Conservation (phyloP, 345 rosid genomes). For the Citrus maxima region DNA sequence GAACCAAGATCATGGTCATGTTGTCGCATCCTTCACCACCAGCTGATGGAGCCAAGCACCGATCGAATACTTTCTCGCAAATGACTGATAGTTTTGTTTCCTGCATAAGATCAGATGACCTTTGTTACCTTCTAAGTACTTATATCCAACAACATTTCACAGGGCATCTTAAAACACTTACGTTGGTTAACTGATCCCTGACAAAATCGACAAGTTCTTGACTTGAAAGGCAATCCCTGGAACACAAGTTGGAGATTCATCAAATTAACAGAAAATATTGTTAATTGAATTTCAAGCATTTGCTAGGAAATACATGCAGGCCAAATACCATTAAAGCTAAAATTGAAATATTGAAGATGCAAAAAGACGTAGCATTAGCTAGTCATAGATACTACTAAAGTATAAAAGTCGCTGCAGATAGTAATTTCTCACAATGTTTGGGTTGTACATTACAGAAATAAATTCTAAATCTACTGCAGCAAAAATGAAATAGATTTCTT, state of each 20-base stretch:
- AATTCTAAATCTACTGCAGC: background rate
- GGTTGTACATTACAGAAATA: background rate
- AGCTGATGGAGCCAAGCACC: slow-evolving; percentile 84
- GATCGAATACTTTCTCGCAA: slow-evolving; percentile 79
- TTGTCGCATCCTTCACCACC: slow-evolving; percentile 97
- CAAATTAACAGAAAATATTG: background rate
- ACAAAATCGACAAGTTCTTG: slow-evolving; percentile 74
- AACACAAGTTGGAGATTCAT: background rate
- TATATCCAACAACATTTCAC: background rate
- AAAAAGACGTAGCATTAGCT: background rate
- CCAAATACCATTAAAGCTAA: background rate
- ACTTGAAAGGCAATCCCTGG: slow-evolving; percentile 90
- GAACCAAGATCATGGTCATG: slow-evolving; percentile 93
- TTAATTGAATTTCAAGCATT: background rate
- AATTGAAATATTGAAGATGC: background rate
- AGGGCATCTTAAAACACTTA: slow-evolving; percentile 16
- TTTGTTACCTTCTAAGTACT: background rate
- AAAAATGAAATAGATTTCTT: background rate
- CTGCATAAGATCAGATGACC: slow-evolving; percentile 31
- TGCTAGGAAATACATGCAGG: background rate
- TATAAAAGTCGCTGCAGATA: background rate
- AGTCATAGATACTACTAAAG: background rate
- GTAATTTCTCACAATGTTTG: slow-evolving; percentile 8
- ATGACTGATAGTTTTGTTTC: slow-evolving; percentile 73
- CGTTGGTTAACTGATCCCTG: slow-evolving; percentile 52